Evolutionary conservation across 345 rosid genomes (phyloP).

Genomic region (Lagerstroemia speciosa): DNA sequence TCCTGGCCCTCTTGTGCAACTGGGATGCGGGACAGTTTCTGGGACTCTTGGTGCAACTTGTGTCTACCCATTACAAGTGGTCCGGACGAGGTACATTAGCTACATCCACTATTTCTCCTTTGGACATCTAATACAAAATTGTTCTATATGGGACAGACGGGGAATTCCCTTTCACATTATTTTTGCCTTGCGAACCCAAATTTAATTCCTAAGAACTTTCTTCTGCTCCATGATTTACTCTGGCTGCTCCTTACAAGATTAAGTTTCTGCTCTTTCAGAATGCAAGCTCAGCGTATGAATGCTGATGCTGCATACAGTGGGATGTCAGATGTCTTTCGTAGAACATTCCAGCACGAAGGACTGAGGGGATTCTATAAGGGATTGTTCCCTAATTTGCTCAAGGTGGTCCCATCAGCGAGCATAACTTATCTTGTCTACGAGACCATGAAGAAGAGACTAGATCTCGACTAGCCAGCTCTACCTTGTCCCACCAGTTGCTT

Average conservation of each 20-base stretch:
- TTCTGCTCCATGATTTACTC: background rate
- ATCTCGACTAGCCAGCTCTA: constrained; percentile 37
- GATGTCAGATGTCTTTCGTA: constrained; percentile 71
- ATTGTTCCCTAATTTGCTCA: constrained; percentile 73
- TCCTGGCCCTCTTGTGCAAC: constrained; percentile 80
- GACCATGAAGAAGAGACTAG: constrained; percentile 71
- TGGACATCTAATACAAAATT: background rate
- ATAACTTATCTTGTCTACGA: constrained; percentile 60
- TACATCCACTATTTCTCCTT: background rate
- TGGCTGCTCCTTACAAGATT: background rate
- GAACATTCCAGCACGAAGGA: constrained; percentile 64
- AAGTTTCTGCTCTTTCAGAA: constrained; percentile 24
- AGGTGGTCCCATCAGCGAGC: constrained; percentile 49
- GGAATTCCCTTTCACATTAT: background rate
- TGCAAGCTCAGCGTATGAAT: constrained; percentile 71
- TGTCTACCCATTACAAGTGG: constrained; percentile 91
- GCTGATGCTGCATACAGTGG: constrained; percentile 43
- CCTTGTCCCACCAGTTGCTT: constrained; percentile 7
- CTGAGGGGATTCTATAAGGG: constrained; percentile 75
- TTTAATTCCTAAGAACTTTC: background rate
- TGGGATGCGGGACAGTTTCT: constrained; percentile 82
- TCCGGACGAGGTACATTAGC: constrained; percentile 67
- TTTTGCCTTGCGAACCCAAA: background rate
- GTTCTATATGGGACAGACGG: background rate
- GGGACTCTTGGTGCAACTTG: constrained; percentile 91